Conservation (phyloP, 2,329 filamentous ascomycete genomes). For the Stachybotrys chartarum region DNA sequence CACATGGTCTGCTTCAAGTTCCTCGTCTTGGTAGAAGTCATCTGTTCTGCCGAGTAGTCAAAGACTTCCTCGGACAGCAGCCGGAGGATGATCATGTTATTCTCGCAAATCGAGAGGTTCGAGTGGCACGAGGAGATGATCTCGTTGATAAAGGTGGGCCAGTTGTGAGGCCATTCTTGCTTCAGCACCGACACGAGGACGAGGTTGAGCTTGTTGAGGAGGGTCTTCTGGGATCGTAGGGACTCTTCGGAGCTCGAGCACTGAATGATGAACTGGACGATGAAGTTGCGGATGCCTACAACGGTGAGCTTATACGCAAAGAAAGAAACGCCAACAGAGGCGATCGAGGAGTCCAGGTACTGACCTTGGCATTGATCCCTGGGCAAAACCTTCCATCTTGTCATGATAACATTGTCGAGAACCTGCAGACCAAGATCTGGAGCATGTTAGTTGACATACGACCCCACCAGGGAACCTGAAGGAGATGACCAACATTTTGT, state of each 20-base stretch:
- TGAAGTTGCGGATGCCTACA: slow-evolving; percentile 93
- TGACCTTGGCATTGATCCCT: slow-evolving; percentile 87
- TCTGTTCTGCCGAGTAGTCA: slow-evolving; percentile 96
- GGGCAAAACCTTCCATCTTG: slow-evolving; percentile 95
- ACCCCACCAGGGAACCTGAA: slow-evolving; percentile 1
- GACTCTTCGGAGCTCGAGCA: slow-evolving; percentile 85
- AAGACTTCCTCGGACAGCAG: slow-evolving; percentile 97
- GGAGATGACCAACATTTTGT: slow-evolving; percentile 72
- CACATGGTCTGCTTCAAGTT: slow-evolving; percentile 99
- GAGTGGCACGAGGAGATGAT: slow-evolving; percentile 95
- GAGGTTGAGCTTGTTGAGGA: slow-evolving; percentile 97
- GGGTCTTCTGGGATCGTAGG: slow-evolving; percentile 73
- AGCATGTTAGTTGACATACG: background rate
- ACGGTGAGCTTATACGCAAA: background rate
- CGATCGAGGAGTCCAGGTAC: slow-evolving; percentile 13
- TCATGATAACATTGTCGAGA: slow-evolving; percentile 96
- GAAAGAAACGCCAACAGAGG: slow-evolving; percentile 1
- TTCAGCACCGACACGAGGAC: slow-evolving; percentile 96
- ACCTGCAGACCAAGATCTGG: slow-evolving; percentile 85
- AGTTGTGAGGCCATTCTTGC: slow-evolving; percentile 99
- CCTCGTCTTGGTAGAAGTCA: slow-evolving; percentile 96
- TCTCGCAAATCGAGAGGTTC: slow-evolving; percentile 95
- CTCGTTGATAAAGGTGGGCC: slow-evolving; percentile 99
- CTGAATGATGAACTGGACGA: slow-evolving; percentile 97
- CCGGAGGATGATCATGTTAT: slow-evolving; percentile 98